These are phyloP conservation scores for Apium graveolens DNA, from an alignment of 129 eudicot species.

Conservation along the genomic window DNA sequence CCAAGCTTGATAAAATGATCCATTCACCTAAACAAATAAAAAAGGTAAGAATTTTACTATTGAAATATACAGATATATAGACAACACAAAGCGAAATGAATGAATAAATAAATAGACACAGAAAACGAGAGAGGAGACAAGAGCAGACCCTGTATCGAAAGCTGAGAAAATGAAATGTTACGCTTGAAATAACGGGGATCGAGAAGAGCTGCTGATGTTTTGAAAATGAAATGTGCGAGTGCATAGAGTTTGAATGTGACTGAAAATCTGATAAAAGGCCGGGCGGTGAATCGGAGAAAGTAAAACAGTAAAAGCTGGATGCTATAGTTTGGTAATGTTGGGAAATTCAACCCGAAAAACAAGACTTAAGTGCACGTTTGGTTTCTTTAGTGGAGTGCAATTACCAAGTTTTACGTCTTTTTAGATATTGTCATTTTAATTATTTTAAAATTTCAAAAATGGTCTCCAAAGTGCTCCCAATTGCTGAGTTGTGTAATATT, in stretches of 20 bases:
- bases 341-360: not conserved
- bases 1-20: slow-evolving; percentile 29
- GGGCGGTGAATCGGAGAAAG: slow-evolving; percentile 1
- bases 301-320: not conserved
- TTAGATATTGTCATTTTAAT: too few relatives aligned
- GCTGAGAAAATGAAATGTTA: not conserved
- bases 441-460: too few relatives aligned
- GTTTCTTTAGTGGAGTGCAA: too few relatives aligned
- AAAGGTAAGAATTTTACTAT: not conserved
- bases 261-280: not conserved
- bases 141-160: not conserved
- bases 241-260: not conserved
- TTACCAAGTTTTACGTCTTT: too few relatives aligned
- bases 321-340: not conserved
- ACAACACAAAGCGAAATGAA: too few relatives aligned
- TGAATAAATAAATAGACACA: too few relatives aligned
- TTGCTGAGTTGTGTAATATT: too few relatives aligned
- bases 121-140: not conserved
- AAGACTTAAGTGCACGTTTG: not conserved
- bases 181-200: not conserved
- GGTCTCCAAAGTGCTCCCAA: too few relatives aligned
- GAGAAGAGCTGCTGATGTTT: not conserved
- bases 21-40: slow-evolving; percentile 22
- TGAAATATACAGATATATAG: too few relatives aligned
- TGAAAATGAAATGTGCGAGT: not conserved